phyloP scores from a whole-genome alignment of 2,329 filamentous ascomycete genomes.

The Talaromyces sp. region DNA sequence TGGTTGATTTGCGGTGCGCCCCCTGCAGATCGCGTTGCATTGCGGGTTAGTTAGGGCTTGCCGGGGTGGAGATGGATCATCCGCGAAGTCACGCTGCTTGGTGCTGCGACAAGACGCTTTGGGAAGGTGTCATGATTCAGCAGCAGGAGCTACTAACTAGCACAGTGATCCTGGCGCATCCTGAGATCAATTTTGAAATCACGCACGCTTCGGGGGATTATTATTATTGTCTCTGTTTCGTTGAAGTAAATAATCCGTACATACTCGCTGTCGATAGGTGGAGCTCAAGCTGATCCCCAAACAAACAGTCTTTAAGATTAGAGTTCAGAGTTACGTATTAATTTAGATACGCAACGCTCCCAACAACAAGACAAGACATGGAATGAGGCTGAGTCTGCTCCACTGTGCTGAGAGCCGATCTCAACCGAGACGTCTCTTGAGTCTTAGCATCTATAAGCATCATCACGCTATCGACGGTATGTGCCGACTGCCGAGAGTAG shows the following conservation, averaged over 20 bases:
- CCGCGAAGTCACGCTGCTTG: not conserved
- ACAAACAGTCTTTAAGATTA: too few species aligned
- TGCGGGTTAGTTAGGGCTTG: not conserved
- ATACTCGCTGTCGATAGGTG: not conserved
- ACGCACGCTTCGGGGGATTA: not conserved
- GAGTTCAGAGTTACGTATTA: not conserved
- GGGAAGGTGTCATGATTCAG: not conserved
- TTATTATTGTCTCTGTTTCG: not conserved
- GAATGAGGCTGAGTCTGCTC: not conserved
- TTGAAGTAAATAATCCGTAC: not conserved
- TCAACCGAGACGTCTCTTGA: not conserved
- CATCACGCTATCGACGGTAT: not conserved
- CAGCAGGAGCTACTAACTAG: not conserved
- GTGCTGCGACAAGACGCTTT: not conserved
- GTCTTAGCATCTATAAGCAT: not conserved
- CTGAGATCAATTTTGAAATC: not conserved
- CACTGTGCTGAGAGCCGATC: not conserved
- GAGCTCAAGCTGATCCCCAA: not conserved
- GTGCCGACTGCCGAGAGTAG: not conserved
- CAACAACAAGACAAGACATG: too few species aligned
- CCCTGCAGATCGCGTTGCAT: not conserved
- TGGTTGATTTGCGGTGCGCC: not conserved
- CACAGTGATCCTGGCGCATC: not conserved
- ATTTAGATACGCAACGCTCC: not conserved
- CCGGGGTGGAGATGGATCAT: not conserved